Conservation (phyloP, 2,329 filamentous ascomycete genomes). For the Diplodia intermedia region DNA sequence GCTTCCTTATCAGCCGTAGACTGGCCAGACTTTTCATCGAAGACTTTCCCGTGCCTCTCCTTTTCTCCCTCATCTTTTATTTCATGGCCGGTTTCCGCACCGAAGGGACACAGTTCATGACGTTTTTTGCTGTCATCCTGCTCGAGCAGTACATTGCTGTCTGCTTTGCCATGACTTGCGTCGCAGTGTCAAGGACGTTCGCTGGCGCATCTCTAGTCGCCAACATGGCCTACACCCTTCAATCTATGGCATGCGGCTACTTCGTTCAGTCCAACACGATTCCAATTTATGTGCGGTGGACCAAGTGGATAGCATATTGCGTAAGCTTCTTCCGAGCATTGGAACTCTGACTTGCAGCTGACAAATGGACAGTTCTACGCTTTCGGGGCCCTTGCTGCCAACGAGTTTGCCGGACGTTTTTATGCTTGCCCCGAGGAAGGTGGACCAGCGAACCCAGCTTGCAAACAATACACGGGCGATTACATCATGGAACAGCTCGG, state of each 20-base stretch:
- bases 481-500: constrained; percentile 74
- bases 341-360: not conserved
- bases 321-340: constrained; percentile 39
- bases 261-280: constrained; percentile 77
- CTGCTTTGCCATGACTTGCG: constrained; percentile 72
- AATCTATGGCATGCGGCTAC: constrained; percentile 77
- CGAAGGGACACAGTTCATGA: constrained; percentile 70
- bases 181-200: constrained; percentile 71
- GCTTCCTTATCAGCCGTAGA: constrained; percentile 73
- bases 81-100: constrained; percentile 78
- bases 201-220: constrained; percentile 73
- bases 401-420: constrained; percentile 75
- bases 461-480: constrained; percentile 70
- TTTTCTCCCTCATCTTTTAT: constrained; percentile 76
- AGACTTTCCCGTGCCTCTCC: constrained; percentile 73
- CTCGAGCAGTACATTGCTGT: constrained; percentile 77
- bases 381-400: constrained; percentile 73
- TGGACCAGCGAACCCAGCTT: constrained; percentile 68
- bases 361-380: constrained; percentile 64
- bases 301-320: constrained; percentile 71
- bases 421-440: constrained; percentile 73
- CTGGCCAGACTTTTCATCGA: constrained; percentile 73
- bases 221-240: constrained; percentile 75
- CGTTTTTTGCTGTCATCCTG: constrained; percentile 72
- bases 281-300: constrained; percentile 78